Evolutionary conservation across 2,329 filamentous ascomycete genomes (phyloP).

Genomic region (Hypomyces perniciosus): DNA sequence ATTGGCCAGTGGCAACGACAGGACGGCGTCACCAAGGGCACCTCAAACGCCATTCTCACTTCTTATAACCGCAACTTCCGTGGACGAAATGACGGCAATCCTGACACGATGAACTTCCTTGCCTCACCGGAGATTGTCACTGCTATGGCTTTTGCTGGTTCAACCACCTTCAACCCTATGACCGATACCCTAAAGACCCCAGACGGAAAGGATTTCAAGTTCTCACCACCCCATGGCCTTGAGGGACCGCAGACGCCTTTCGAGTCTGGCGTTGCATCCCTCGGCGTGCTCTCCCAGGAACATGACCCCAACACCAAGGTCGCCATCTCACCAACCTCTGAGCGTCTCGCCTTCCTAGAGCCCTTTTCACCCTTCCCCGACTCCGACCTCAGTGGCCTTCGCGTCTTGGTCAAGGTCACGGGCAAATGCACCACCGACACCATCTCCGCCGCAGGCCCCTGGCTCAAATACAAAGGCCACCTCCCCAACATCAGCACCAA

Average conservation of each 20-base stretch:
- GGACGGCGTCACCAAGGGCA: slow-evolving; percentile 77
- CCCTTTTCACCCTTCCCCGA: slow-evolving; percentile 81
- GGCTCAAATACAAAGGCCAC: slow-evolving; percentile 99
- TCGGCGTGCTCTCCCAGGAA: slow-evolving; percentile 65
- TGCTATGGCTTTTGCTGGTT: slow-evolving; percentile 87
- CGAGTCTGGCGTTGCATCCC: slow-evolving; percentile 66
- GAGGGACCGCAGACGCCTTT: slow-evolving; percentile 62
- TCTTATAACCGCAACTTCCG: slow-evolving; percentile 99
- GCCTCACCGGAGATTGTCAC: slow-evolving; percentile 96
- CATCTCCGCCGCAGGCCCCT: slow-evolving; percentile 92
- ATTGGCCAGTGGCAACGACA: slow-evolving; percentile 95
- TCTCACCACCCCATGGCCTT: slow-evolving; percentile 69
- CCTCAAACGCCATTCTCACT: slow-evolving; percentile 87
- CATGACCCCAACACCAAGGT: slow-evolving; percentile 68
- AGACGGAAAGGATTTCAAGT: slow-evolving; percentile 76
- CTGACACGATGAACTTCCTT: slow-evolving; percentile 96
- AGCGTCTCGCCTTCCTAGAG: slow-evolving; percentile 83
- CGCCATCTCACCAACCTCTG: slow-evolving; percentile 77
- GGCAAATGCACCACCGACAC: slow-evolving; percentile 99
- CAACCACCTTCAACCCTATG: slow-evolving; percentile 92
- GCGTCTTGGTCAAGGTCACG: slow-evolving; percentile 90
- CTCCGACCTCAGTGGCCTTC: slow-evolving; percentile 67
- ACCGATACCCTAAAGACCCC: slow-evolving; percentile 78
- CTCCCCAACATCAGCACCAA: slow-evolving; percentile 97
- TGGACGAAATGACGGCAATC: slow-evolving; percentile 93